A percentile compares a stretch with the other conserved stretches of the same genome.
These are phyloP conservation scores for Glutinoglossum americanum DNA, from an alignment of 495 filamentous ascomycete species.

Conservation along the genomic window DNA sequence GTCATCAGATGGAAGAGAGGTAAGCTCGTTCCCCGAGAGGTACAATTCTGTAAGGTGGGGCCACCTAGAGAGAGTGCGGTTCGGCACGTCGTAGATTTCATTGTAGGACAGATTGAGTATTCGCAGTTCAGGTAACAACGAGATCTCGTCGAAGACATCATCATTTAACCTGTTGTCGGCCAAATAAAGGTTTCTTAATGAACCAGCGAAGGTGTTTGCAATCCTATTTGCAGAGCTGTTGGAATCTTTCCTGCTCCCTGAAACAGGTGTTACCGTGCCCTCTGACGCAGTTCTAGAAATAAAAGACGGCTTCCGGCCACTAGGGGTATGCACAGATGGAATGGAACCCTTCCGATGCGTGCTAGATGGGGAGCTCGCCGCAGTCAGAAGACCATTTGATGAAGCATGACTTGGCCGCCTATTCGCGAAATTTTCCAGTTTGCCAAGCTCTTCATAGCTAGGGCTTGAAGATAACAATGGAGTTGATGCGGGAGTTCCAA, in stretches of 20 bases:
- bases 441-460: slow-evolving; percentile 55
- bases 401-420: slow-evolving; percentile 75
- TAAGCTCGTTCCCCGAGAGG: slow-evolving; percentile 85
- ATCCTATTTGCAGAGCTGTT: slow-evolving; percentile 47
- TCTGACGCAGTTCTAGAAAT: slow-evolving; percentile 41
- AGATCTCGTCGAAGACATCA: slow-evolving; percentile 81
- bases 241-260: slow-evolving; percentile 57
- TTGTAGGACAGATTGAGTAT: slow-evolving; percentile 92
- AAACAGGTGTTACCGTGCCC: slow-evolving; percentile 32
- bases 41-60: slow-evolving; percentile 76
- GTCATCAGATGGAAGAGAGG: slow-evolving; percentile 79
- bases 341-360: slow-evolving; percentile 58
- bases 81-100: slow-evolving; percentile 74
- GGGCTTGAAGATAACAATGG: slow-evolving; percentile 28
- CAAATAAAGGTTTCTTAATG: slow-evolving; percentile 61
- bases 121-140: slow-evolving; percentile 60
- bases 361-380: slow-evolving; percentile 45
- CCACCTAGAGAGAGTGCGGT: slow-evolving; percentile 72
- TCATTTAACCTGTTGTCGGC: slow-evolving; percentile 89
- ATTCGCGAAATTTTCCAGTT: slow-evolving; percentile 36
- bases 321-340: slow-evolving; percentile 53
- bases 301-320: slow-evolving; percentile 62
- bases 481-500: not conserved
- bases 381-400: slow-evolving; percentile 51
- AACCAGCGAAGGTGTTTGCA: slow-evolving; percentile 64